phyloP scores from a whole-genome alignment of 768 basidiomycete species.

The Lactarius indigo region DNA sequence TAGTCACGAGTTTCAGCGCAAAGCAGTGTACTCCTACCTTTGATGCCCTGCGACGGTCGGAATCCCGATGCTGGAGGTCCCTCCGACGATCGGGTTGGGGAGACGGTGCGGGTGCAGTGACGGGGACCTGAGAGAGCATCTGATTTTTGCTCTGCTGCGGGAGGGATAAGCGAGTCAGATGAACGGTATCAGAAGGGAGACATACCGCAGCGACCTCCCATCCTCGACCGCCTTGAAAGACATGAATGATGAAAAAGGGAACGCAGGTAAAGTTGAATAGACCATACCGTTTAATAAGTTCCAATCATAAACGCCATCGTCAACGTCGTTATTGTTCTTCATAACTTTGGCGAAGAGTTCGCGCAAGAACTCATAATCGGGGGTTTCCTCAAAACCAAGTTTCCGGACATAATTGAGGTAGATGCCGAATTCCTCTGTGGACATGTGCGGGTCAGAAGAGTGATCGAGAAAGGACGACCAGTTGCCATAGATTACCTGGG shows the following conservation, averaged over 20 bases:
- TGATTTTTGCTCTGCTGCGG: conserved; percentile 55
- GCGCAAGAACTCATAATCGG: conserved; percentile 96
- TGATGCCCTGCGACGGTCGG: conserved; percentile 62
- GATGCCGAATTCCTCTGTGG: conserved; percentile 92
- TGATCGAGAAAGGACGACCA: neutral
- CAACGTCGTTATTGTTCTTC: conserved; percentile 85
- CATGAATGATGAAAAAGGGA: conserved; percentile 1
- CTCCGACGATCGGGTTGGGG: conserved; percentile 52
- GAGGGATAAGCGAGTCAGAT: neutral
- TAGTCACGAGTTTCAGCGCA: conserved; percentile 67
- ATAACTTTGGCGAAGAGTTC: conserved; percentile 93
- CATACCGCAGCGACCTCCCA: conserved; percentile 84
- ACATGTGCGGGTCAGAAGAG: neutral
- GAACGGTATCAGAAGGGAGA: conserved; percentile 17
- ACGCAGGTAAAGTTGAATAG: neutral
- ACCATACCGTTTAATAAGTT: conserved; percentile 75
- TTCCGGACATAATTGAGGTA: conserved; percentile 99
- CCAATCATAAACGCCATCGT: conserved; percentile 97
- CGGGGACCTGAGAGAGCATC: conserved; percentile 63
- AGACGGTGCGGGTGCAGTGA: conserved; percentile 40
- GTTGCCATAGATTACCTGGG: conserved; percentile 58
- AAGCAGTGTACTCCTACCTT: conserved; percentile 38
- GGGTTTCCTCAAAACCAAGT: conserved; percentile 97
- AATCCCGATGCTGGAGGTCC: conserved; percentile 52
- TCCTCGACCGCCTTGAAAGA: conserved; percentile 71